A percentile compares a stretch with the other conserved stretches of the same genome.
Evolutionary conservation across 768 basidiomycete species (phyloP).

Genomic region (Lactarius evosmus): DNA sequence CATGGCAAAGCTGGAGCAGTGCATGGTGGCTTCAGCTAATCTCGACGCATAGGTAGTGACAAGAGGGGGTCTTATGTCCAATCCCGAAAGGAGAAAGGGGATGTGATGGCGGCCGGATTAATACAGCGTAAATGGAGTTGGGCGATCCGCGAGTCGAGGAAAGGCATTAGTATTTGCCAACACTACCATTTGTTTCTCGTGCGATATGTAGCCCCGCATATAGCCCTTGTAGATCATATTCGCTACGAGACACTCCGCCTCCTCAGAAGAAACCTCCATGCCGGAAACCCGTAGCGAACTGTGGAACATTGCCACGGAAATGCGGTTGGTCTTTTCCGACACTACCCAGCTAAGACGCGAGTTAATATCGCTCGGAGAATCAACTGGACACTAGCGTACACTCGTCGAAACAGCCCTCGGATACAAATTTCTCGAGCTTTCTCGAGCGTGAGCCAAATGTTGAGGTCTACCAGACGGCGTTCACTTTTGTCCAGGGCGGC

Average conservation of each 20-base stretch:
- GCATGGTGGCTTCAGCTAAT: not conserved
- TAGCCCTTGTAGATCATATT: conserved; percentile 94
- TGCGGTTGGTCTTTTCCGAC: conserved; percentile 65
- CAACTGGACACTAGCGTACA: conserved; percentile 45
- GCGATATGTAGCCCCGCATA: conserved; percentile 94
- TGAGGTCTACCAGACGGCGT: conserved; percentile 75
- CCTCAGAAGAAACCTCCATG: conserved; percentile 65
- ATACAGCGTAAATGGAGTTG: conserved; percentile 45
- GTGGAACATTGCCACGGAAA: conserved; percentile 80
- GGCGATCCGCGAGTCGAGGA: conserved; percentile 65
- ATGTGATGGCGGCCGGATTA: conserved; percentile 16
- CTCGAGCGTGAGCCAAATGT: conserved; percentile 84
- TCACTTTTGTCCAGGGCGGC: conserved; percentile 68
- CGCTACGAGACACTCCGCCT: conserved; percentile 90
- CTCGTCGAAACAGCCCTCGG: conserved; percentile 73
- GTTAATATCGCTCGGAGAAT: conserved; percentile 4
- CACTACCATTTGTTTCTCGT: conserved; percentile 93
- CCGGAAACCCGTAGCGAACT: conserved; percentile 70
- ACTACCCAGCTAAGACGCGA: conserved; percentile 66
- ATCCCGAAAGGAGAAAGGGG: not conserved
- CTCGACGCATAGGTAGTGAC: not conserved
- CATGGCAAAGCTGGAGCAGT: not conserved
- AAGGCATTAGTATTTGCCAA: conserved; percentile 78
- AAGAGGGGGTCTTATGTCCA: not conserved
- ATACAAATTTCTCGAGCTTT: conserved; percentile 85